Evolutionary conservation across 768 basidiomycete species (phyloP).

Genomic region (Pisolithus marmoratus): DNA sequence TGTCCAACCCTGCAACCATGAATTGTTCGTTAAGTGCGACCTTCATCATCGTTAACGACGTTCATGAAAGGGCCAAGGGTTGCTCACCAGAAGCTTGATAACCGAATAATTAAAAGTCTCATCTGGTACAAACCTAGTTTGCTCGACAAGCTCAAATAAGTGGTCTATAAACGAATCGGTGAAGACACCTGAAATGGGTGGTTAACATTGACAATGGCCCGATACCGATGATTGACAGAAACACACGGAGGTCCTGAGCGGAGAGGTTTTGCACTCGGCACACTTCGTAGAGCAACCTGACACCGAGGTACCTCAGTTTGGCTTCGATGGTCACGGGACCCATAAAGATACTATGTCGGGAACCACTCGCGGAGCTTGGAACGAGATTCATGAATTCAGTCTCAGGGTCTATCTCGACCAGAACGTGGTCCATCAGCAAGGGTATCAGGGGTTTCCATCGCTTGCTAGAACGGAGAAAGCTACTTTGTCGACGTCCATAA

Average conservation of each 20-base stretch:
- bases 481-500: constrained; percentile 62
- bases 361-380: constrained; percentile 26
- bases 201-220: constrained; percentile 3
- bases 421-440: constrained; percentile 77
- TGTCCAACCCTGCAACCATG: constrained; percentile 78
- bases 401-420: constrained; percentile 76
- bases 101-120: constrained; percentile 94
- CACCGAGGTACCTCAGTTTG: constrained; percentile 65
- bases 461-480: constrained; percentile 72
- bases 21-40: constrained; percentile 96
- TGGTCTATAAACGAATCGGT: constrained; percentile 80
- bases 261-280: constrained; percentile 86
- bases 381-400: constrained; percentile 55
- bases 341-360: constrained; percentile 35
- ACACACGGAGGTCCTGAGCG: constrained; percentile 72
- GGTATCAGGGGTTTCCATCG: constrained; percentile 83
- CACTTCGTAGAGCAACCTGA: constrained; percentile 84
- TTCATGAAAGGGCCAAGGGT: not conserved
- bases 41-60: constrained; percentile 33
- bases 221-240: not conserved
- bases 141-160: constrained; percentile 90
- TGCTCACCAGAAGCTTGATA: constrained; percentile 84
- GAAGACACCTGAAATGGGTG: constrained; percentile 55
- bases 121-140: constrained; percentile 81
- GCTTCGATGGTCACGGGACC: constrained; percentile 73